phyloP scores from a whole-genome alignment of 305 asterid genomes.

The Ruellia speciosa region DNA sequence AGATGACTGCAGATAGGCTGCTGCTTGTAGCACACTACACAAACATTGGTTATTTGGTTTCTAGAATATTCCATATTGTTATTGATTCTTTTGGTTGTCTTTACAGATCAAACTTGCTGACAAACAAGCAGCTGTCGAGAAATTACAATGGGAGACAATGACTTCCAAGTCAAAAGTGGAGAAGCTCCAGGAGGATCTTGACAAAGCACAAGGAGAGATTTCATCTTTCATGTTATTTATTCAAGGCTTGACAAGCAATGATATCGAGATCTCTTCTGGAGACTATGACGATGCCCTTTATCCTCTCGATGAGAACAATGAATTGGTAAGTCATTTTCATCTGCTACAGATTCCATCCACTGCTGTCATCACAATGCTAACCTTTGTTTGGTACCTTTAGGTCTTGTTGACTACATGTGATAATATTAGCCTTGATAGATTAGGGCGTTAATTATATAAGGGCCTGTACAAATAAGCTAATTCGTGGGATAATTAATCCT shows the following conservation, averaged over 20 bases:
- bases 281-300: slow-evolving; percentile 43
- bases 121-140: slow-evolving; percentile 93
- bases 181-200: slow-evolving; percentile 65
- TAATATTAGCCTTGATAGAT: background rate
- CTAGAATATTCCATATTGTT: background rate
- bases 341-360: background rate
- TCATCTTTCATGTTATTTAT: slow-evolving; percentile 52
- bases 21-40: background rate
- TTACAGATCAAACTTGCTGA: slow-evolving; percentile 82
- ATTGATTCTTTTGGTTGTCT: slow-evolving; percentile 9
- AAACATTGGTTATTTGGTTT: no score
- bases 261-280: slow-evolving; percentile 25
- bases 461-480: no score
- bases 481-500: no score
- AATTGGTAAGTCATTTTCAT: slow-evolving; percentile 40
- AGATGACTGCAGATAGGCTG: background rate
- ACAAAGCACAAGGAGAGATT: slow-evolving; percentile 51
- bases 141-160: slow-evolving; percentile 77
- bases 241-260: slow-evolving; percentile 53
- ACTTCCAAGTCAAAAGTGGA: slow-evolving; percentile 64
- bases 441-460: no score
- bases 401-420: background rate
- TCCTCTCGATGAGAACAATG: slow-evolving; percentile 33
- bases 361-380: background rate
- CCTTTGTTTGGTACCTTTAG: background rate